Conservation (phyloP, 257 asterid species). For the Nicotiana benthamiana region DNA sequence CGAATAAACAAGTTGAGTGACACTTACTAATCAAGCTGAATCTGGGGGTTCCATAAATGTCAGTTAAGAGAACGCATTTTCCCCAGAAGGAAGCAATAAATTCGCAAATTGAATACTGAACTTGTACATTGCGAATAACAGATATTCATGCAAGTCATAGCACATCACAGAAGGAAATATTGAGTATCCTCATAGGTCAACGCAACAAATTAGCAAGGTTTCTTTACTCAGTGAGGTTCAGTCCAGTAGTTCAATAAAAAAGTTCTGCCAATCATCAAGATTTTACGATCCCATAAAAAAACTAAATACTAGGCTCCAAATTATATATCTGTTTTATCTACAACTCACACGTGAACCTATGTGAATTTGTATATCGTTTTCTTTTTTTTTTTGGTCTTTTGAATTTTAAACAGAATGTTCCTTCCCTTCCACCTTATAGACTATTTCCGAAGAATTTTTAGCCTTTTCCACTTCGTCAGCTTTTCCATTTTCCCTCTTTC, state of each 20-base stretch:
- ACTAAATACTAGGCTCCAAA: not conserved
- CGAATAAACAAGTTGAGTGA: not conserved
- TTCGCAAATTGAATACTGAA: not conserved
- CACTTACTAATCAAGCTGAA: not conserved
- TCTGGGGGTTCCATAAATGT: not conserved
- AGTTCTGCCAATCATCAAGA: slow-evolving; percentile 1
- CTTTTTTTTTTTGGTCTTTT: not conserved
- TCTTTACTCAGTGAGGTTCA: not conserved
- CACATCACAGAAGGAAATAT: not conserved
- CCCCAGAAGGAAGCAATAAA: not conserved
- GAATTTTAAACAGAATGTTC: not conserved
- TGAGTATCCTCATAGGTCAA: not conserved
- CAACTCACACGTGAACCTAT: not conserved
- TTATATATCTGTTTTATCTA: not conserved
- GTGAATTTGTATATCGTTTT: not conserved
- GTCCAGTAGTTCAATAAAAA: not conserved
- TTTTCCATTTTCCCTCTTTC: not conserved
- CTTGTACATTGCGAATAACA: not conserved
- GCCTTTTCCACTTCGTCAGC: not conserved
- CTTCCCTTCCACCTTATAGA: not conserved
- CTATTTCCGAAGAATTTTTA: not conserved
- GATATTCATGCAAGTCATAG: not conserved
- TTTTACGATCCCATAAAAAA: not conserved
- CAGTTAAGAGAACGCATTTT: not conserved
- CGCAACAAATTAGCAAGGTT: not conserved